Percentiles rank a stretch among this genome's conserved stretches.
Evolutionary conservation across 305 asterid genomes (phyloP).

Genomic region (Stenogyne calaminthoides): DNA sequence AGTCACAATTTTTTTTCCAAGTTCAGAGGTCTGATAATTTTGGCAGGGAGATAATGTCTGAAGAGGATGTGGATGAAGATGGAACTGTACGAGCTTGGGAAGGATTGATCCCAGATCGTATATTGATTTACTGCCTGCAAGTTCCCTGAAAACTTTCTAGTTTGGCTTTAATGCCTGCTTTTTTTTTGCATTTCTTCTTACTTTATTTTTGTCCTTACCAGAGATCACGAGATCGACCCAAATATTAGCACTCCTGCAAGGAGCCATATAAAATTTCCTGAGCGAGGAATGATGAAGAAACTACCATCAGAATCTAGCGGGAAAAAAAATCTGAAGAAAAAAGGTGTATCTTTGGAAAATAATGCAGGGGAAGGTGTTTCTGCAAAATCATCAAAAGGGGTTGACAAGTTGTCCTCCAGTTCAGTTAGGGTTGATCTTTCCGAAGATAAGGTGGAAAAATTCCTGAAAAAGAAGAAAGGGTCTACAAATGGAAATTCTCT

Average conservation of each 20-base stretch:
- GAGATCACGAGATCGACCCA: conserved; percentile 65
- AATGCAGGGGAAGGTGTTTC: conserved; percentile 35
- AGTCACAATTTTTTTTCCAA: conserved; percentile 20
- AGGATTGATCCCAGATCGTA: conserved; percentile 63
- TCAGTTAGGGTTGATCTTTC: conserved; percentile 38
- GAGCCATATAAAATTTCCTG: conserved; percentile 76
- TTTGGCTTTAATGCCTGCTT: conserved; percentile 24
- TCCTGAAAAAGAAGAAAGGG: conserved; percentile 44
- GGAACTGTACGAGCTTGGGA: conserved; percentile 79
- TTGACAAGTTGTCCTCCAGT: conserved; percentile 42
- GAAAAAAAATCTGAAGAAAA: conserved; percentile 32
- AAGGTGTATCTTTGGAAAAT: conserved; percentile 35
- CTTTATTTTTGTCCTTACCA: conserved; percentile 36
- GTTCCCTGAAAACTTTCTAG: conserved; percentile 34
- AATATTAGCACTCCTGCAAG: conserved; percentile 60
- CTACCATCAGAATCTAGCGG: conserved; percentile 32
- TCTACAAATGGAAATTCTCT: conserved; percentile 35
- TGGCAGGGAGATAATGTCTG: conserved; percentile 59
- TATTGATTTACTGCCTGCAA: conserved; percentile 86
- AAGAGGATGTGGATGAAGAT: conserved; percentile 35
- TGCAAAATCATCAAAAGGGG: conserved; percentile 36
- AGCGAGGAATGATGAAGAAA: conserved; percentile 31
- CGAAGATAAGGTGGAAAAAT: conserved; percentile 44
- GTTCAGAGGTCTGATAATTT: conserved; percentile 18
- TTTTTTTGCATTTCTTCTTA: conserved; percentile 14